A percentile compares a stretch with the other conserved stretches of the same genome.
phyloP scores from a whole-genome alignment of 73 alveolate genomes.

The Blepharisma japonicum region DNA sequence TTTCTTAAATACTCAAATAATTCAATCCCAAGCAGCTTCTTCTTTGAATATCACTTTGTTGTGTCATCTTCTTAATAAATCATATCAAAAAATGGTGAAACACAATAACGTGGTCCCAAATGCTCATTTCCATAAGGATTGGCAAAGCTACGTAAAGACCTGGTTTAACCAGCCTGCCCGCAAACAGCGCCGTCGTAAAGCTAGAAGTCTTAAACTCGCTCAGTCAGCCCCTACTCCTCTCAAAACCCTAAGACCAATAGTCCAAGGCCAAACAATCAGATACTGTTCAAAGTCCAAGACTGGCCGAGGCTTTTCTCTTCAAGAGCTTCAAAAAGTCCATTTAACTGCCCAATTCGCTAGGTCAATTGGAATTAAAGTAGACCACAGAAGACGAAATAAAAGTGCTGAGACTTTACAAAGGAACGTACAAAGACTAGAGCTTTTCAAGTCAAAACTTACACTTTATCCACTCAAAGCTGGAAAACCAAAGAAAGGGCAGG shows the following conservation, averaged over 20 bases:
- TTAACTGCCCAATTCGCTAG: slow-evolving; percentile 85
- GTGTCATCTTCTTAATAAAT: neutral
- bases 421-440: slow-evolving; percentile 91
- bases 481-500: slow-evolving; percentile 88
- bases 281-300: slow-evolving; percentile 77
- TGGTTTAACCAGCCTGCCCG: slow-evolving; percentile 90
- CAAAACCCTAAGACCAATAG: slow-evolving; percentile 76
- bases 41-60: too few species aligned
- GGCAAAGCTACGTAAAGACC: slow-evolving; percentile 83
- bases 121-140: slow-evolving; percentile 79
- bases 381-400: slow-evolving; percentile 95
- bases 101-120: slow-evolving; percentile 78
- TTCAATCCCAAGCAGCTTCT: too few species aligned
- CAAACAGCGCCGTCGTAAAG: slow-evolving; percentile 58
- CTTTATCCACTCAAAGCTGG: slow-evolving; percentile 90
- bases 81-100: slow-evolving; percentile 7
- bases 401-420: slow-evolving; percentile 75
- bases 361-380: slow-evolving; percentile 96
- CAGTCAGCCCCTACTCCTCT: slow-evolving; percentile 74
- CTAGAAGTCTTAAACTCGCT: slow-evolving; percentile 57
- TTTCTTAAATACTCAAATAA: too few species aligned
- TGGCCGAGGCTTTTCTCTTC: slow-evolving; percentile 95
- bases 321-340: slow-evolving; percentile 90
- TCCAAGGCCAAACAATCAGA: slow-evolving; percentile 73
- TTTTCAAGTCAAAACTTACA: slow-evolving; percentile 85